These are phyloP conservation scores for Aspergillus taichungensis DNA, from an alignment of 495 filamentous ascomycete species.

Conservation along the genomic window DNA sequence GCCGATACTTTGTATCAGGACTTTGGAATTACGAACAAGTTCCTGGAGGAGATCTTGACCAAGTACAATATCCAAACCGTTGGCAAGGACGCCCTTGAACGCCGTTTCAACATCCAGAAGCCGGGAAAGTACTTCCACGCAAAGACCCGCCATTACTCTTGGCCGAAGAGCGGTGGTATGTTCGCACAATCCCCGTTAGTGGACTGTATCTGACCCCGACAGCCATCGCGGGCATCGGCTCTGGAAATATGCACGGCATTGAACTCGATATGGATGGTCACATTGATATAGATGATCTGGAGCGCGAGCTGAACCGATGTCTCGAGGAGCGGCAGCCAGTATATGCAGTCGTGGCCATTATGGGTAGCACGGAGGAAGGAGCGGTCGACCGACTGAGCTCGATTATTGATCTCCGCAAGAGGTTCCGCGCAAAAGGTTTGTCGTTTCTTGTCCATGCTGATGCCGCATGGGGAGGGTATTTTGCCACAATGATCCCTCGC, in stretches of 20 bases:
- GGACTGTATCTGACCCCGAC: not conserved
- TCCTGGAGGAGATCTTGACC: conserved; percentile 20
- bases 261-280: conserved; percentile 29
- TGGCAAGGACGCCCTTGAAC: conserved; percentile 19
- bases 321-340: conserved; percentile 25
- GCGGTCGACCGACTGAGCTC: conserved; percentile 29
- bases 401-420: conserved; percentile 28
- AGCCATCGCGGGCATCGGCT: conserved; percentile 38
- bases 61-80: conserved; percentile 34
- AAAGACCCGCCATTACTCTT: conserved; percentile 38
- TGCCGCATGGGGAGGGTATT: conserved; percentile 45
- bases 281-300: conserved; percentile 23
- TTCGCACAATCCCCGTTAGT: not conserved
- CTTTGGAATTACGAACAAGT: conserved; percentile 25
- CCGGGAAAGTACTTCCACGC: conserved; percentile 24
- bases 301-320: conserved; percentile 18
- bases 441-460: conserved; percentile 38
- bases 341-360: conserved; percentile 20
- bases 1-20: conserved; percentile 26
- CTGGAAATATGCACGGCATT: conserved; percentile 28
- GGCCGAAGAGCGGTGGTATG: conserved; percentile 38
- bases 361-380: conserved; percentile 29
- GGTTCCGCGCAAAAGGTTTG: conserved; percentile 28
- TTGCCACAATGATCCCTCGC: conserved; percentile 32
- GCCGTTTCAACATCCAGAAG: conserved; percentile 21